These are phyloP conservation scores for Arctium lappa DNA, from an alignment of 129 eudicot species.

Conservation along the genomic window DNA sequence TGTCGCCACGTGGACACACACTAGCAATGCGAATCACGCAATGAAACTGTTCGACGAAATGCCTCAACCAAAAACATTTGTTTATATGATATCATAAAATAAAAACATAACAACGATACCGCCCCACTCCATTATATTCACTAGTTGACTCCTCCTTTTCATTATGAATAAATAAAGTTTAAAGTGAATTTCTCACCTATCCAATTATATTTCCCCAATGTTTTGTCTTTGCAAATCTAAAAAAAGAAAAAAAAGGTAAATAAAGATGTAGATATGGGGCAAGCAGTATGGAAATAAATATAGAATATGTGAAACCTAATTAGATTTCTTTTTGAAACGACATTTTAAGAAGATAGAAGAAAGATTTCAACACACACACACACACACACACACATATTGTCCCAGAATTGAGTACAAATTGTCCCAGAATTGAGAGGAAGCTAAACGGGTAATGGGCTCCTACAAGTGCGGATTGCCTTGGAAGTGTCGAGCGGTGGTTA, in stretches of 20 bases:
- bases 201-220: constrained; percentile 16
- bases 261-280: too few relatives aligned
- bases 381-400: too few relatives aligned
- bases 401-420: too few relatives aligned
- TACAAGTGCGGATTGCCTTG: too few relatives aligned
- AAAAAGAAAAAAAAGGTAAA: too few relatives aligned
- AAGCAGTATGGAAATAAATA: too few relatives aligned
- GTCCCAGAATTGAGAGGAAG: too few relatives aligned
- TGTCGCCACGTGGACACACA: constrained; percentile 6
- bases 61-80: background rate
- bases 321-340: too few relatives aligned
- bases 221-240: background rate
- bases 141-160: constrained; percentile 18
- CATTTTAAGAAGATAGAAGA: too few relatives aligned
- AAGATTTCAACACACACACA: too few relatives aligned
- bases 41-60: background rate
- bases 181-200: constrained; percentile 2
- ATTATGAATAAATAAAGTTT: background rate
- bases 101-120: constrained; percentile 10
- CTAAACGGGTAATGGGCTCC: too few relatives aligned
- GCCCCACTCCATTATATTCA: constrained; percentile 27
- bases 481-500: too few relatives aligned
- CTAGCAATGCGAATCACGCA: background rate
- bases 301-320: background rate
- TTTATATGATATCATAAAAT: background rate